Conservation (phyloP, 345 rosid species). For the Gossypium stocksii region DNA sequence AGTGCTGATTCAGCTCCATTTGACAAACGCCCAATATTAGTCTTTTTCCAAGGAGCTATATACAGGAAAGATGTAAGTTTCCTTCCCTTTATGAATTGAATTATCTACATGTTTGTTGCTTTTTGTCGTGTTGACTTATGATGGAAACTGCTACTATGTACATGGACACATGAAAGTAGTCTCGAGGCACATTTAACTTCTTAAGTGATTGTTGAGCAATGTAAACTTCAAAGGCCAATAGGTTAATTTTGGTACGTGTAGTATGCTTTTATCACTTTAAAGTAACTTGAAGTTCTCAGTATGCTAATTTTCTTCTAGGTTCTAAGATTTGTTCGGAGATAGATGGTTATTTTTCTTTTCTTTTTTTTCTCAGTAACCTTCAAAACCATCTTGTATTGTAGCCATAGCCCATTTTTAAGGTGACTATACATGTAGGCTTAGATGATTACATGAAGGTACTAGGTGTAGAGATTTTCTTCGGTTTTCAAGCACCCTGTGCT, state of each 20-base stretch:
- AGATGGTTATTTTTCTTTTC: background rate
- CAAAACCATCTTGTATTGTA: background rate
- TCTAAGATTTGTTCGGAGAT: background rate
- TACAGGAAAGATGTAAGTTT: constrained; percentile 82
- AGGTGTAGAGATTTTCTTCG: background rate
- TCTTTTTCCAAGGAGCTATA: constrained; percentile 86
- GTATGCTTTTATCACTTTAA: background rate
- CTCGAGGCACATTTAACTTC: background rate
- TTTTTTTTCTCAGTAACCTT: background rate
- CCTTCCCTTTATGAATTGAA: constrained; percentile 8
- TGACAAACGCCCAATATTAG: constrained; percentile 59
- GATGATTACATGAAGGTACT: background rate
- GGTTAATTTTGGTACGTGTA: background rate
- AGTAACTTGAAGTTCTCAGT: background rate
- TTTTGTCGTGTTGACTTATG: background rate
- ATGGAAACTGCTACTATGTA: background rate
- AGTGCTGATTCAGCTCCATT: constrained; percentile 52
- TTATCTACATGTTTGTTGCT: constrained; percentile 8
- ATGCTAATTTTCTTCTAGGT: background rate
- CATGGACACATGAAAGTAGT: background rate
- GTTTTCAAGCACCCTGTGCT: background rate
- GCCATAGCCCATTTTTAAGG: too few species aligned
- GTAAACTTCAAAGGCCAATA: background rate
- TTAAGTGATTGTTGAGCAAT: background rate
- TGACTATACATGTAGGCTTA: background rate